phyloP scores from a whole-genome alignment of 129 eudicot genomes.

The carrot (Daucus carota) region DNA sequence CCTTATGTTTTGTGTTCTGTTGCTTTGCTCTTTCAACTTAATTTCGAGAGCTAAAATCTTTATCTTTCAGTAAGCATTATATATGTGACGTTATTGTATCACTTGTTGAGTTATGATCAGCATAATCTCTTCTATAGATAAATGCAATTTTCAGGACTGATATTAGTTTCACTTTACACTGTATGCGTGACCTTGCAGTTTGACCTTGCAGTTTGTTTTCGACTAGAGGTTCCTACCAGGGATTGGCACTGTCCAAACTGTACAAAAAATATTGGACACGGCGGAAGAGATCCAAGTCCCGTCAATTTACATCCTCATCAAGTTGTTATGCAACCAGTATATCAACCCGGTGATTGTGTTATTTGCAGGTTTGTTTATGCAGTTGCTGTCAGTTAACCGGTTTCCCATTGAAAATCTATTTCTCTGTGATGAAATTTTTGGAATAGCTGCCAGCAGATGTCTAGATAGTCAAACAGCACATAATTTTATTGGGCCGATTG shows the following conservation, averaged over 20 bases:
- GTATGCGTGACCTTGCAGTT: slow-evolving; percentile 33
- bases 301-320: slow-evolving; percentile 50
- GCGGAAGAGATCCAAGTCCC: slow-evolving; percentile 50
- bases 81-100: background rate
- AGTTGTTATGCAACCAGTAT: slow-evolving; percentile 65
- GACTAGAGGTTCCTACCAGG: slow-evolving; percentile 44
- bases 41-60: background rate
- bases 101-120: background rate
- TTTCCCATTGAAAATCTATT: background rate
- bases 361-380: slow-evolving; percentile 64
- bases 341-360: slow-evolving; percentile 74
- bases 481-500: background rate
- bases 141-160: background rate
- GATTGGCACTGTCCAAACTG: slow-evolving; percentile 70
- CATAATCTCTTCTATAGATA: background rate
- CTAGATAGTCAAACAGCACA: background rate
- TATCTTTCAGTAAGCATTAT: background rate
- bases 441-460: background rate
- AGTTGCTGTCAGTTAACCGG: background rate
- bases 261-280: slow-evolving; percentile 42
- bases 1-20: background rate
- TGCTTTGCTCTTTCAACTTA: background rate
- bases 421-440: background rate
- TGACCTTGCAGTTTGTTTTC: slow-evolving; percentile 78
- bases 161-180: background rate